Evolutionary conservation across 2,329 filamentous ascomycete genomes (phyloP), one percentile per base, ranked within the genome.

Genomic region (Triangularia verruculosa): DNA sequence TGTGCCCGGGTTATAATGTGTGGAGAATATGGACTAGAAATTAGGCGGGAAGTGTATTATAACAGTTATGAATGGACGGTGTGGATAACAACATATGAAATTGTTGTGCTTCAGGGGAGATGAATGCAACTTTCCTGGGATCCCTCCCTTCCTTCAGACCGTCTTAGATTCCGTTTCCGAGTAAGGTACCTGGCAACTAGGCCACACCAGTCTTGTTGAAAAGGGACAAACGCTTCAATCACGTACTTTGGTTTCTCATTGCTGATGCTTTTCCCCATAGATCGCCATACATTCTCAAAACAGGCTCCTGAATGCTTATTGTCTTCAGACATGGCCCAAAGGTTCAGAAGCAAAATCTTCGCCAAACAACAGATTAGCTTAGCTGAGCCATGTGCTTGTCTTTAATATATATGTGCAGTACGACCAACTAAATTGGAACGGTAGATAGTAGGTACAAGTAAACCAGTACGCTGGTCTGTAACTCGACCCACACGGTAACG

Each of bases 1-100:
- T 8, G 82, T 89, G 64, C 82, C 86, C 68, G 87, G 86, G 25
- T 80, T 90, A 73, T 85, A 39, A 59, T 22, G 39, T 5, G 39
- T 15, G 34, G 13, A 39, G 4, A n/a, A 5, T 20, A 47, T 47
- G 5, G 6, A 47, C 13, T 2, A 20, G n/a, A 6, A 17, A 20
- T 9, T 7, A 54, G 12, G 12, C 11, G 22, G 15, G 7, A 17
- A 47, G 5, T 9, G n/a, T 20, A 6, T 47, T 2, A 9, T 17
- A 20, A 20, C 6, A 47, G 4, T 17, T 20, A 1, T 47, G 39
- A 3, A 47, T 47, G 6, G 39, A 7, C 39, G 13, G n/a, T 5
- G 6, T 9, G 27, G 8, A 20, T 7, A 20, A 47, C n/a, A 20
- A 5, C 30, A 32, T 28, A 32, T 6, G 15, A n/a, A 17, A n/a